Evolutionary conservation across 169 alveolate species (phyloP).

Genomic region (Plasmodium chabaudi): DNA sequence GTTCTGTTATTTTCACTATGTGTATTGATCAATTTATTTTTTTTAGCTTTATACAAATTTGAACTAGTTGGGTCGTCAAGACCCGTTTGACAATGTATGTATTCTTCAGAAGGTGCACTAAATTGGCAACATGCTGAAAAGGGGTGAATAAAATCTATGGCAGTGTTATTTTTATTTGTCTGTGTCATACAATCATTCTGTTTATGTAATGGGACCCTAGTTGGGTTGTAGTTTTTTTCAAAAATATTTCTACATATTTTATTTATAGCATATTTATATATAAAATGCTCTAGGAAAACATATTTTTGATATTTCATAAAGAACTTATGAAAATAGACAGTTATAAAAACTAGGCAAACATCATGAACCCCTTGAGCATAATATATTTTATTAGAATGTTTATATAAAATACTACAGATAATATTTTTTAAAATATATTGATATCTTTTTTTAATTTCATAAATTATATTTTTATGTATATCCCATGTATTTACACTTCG

Average conservation of each 20-base stretch:
- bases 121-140: neutral
- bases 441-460: constrained; percentile 68
- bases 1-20: neutral
- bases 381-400: constrained; percentile 64
- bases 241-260: constrained; percentile 45
- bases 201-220: no score
- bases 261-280: constrained; percentile 41
- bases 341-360: constrained; percentile 74
- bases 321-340: constrained; percentile 56
- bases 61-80: neutral
- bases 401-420: constrained; percentile 70
- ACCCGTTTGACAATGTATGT: neutral
- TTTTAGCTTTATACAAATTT: neutral
- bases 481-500: constrained; percentile 75
- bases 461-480: constrained; percentile 50
- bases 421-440: constrained; percentile 73
- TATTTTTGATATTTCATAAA: constrained; percentile 59
- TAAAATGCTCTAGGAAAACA: constrained; percentile 65
- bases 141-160: neutral
- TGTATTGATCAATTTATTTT: neutral
- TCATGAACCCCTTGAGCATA: constrained; percentile 76
- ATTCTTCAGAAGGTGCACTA: neutral
- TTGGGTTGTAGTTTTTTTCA: neutral
- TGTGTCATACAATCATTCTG: neutral
- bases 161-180: neutral